These are phyloP conservation scores for Verticillium tricorpus DNA, from an alignment of 2,329 filamentous ascomycete genomes.

Conservation along the genomic window DNA sequence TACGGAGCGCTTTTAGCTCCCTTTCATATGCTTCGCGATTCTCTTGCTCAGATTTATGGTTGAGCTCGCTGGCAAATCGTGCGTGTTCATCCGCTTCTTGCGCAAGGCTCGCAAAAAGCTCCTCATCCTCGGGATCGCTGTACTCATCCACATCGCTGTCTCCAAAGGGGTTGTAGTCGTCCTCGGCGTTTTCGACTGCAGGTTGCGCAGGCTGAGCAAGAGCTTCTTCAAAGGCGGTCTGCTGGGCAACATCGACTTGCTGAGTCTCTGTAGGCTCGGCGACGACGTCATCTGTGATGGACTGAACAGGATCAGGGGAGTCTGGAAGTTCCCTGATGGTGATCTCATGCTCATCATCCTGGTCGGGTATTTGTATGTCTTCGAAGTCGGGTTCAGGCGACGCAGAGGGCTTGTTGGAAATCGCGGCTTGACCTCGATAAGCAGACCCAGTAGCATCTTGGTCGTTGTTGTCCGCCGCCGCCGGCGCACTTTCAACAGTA, in stretches of 20 bases:
- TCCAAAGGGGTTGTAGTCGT: conserved; percentile 37
- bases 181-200: conserved; percentile 9
- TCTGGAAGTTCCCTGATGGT: conserved; percentile 16
- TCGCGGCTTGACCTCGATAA: not conserved
- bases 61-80: conserved; percentile 83
- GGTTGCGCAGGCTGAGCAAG: not conserved
- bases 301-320: conserved; percentile 24
- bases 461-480: not conserved
- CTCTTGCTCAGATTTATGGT: conserved; percentile 65
- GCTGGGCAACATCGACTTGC: conserved; percentile 10
- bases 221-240: not conserved
- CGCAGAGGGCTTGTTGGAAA: not conserved
- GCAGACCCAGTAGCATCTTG: not conserved
- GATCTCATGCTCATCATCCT: conserved; percentile 23
- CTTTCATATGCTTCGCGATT: conserved; percentile 78
- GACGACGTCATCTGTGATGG: conserved; percentile 23
- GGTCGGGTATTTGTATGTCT: conserved; percentile 23
- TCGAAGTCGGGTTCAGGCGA: conserved; percentile 27
- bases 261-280: conserved; percentile 18
- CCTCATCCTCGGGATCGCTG: conserved; percentile 88
- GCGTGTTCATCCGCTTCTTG: conserved; percentile 91
- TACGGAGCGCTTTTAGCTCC: conserved; percentile 80
- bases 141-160: conserved; percentile 68
- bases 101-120: conserved; percentile 79
- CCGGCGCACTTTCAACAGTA: not conserved